Base-by-base conservation (phyloP, 116 monocot genomes). In the Zostera marina region DNA sequence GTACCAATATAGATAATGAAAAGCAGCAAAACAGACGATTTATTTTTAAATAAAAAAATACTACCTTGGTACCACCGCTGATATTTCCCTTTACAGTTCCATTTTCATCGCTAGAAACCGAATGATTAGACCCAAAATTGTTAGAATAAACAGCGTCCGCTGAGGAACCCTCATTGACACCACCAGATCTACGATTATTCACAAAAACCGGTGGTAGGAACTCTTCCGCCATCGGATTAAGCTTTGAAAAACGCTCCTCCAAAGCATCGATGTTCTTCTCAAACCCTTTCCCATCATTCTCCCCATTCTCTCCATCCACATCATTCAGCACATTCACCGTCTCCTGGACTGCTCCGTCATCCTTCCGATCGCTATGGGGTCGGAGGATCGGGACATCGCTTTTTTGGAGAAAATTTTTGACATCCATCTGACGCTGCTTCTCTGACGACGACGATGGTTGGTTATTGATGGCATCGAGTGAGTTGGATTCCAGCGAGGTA, bases 151-250 rank as follows among this genome's bases (percentile, higher is more conserved):
- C 41, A 42, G 17, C 56, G 1, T 32, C 62, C 15, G 9, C 49
- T 17, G 16, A 19, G 49, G 49, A 51, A 51, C 42, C n/a, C 1
- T 22, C 61, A n/a, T 11, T 60, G 41, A 59, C 38, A 38, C 48
- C 49, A 15, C 26, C 47, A 53, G 62, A 69, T 69, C 62, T 41
- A 22, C 22, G 9, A 11, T 53, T 26, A 22, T 42, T 52, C 13
- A 58, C 70, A 25, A 79, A 75, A 19, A 85, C 79, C 8, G 83
- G 77, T 7, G 91, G 91, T 26, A 92, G 86, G 61, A 92, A 92
- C 64, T 92, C 91, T 69, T 77, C 83, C 60, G 91, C 91, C 91
- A 92, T 92, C 16, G 91, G 91, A 56, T 92, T 92, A 53, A 92
- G 71, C 76, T 85, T 92, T 24, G 86, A 86, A 24, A 92, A 69